Evolutionary conservation across 2,329 filamentous ascomycete species (phyloP), one percentile per base, ranked within the genome.

Genomic region (Fusarium palustre): DNA sequence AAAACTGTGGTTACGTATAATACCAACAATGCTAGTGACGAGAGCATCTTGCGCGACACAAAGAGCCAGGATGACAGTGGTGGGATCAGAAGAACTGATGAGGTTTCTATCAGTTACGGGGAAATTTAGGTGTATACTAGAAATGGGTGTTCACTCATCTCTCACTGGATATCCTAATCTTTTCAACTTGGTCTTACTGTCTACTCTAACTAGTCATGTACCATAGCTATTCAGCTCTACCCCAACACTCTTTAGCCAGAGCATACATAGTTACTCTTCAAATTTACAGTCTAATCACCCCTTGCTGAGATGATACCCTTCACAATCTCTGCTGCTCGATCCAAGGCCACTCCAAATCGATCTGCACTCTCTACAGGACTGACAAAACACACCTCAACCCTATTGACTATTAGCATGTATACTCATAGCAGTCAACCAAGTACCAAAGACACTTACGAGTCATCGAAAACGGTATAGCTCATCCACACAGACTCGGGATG

Each of bases 21-120:
- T 8, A 52, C 43, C 2, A 68, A 69, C 25, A 68, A 69, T 24
- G 46, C 61, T 3, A 69, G 65, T 4, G 65, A 69, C 6, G 66
- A 69, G 11, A 69, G 65, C 38, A 69, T 69, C 9, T 20, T 69
- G 1, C 22, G 66, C 0, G 66, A 69, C 15, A 3, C 61, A 1
- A 69, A 69, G 28, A 25, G 22, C 3, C 34, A 68, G 42, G 59
- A 66, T 5, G 38, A 20, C 7, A 43, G 25, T 9, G 34, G 22
- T 5, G 39, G 65, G 1, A 69, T 66, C 8, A 59, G 34, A n/a
- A 55, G 56, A 28, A 69, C 54, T 0, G 66, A 69, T 30, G 66
- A 69, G 11, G 31, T 66, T 2, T 66, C 50, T 1, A 38, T 69
- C 3, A 69, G 65, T 4, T 69, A 69, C n/a, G 45, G 30, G 0